Evolutionary conservation across 73 alveolate genomes (phyloP).

Genomic region (Uronychia binucleata): DNA sequence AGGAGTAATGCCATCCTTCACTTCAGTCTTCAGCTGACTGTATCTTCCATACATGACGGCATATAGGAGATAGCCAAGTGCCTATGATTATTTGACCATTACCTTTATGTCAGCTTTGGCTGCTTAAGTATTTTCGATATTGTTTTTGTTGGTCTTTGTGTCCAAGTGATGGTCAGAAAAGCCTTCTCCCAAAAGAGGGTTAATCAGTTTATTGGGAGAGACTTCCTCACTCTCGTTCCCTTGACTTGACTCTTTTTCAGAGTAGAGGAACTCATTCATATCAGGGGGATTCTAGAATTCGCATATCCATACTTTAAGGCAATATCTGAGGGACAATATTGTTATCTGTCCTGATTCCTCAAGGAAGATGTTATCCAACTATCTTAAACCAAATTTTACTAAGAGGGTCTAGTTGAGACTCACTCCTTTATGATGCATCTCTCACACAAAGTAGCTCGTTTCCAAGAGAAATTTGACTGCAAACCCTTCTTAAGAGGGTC

Average conservation of each 20-base stretch:
- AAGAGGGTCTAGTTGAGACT: neutral
- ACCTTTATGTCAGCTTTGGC: neutral
- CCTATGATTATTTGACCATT: no score
- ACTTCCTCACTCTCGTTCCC: neutral
- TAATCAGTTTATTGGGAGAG: neutral
- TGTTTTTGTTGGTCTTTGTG: neutral
- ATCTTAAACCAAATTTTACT: no score
- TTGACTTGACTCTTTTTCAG: neutral
- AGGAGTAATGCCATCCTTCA: neutral
- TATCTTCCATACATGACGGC: neutral
- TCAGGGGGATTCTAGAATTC: neutral
- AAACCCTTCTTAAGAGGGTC: neutral
- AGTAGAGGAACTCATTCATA: neutral
- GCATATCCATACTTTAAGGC: neutral
- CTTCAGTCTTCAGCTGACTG: neutral
- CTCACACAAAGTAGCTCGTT: neutral
- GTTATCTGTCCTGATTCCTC: neutral
- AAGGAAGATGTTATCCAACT: neutral
- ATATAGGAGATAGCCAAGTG: neutral
- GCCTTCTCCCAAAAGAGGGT: neutral
- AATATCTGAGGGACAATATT: neutral
- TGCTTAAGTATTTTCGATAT: neutral
- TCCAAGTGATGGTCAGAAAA: neutral
- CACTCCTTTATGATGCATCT: neutral
- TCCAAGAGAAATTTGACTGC: neutral